phyloP scores from a whole-genome alignment of 2,329 filamentous ascomycete species.

The Elsinoe ampelina region DNA sequence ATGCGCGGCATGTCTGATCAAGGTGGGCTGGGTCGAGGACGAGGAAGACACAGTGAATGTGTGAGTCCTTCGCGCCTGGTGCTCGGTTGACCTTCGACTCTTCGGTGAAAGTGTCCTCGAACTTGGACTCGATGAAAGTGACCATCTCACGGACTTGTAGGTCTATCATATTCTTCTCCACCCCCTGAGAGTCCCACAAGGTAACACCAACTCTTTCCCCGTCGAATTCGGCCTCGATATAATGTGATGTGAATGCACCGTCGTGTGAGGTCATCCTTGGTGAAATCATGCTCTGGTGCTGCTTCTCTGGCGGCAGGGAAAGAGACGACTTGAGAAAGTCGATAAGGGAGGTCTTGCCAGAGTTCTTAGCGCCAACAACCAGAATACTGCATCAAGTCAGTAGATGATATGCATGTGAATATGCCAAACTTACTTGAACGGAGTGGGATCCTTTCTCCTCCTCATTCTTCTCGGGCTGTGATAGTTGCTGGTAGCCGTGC shows the following conservation, averaged over 20 bases:
- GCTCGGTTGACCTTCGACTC: conserved; percentile 96
- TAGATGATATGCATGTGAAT: not conserved
- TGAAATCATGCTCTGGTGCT: conserved; percentile 26
- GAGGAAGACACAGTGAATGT: conserved; percentile 93
- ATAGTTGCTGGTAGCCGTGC: conserved; percentile 79
- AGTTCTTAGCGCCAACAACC: conserved; percentile 75
- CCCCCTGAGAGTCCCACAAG: conserved; percentile 89
- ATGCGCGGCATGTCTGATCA: conserved; percentile 59
- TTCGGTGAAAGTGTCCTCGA: conserved; percentile 93
- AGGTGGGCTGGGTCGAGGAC: conserved; percentile 80
- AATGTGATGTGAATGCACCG: conserved; percentile 68
- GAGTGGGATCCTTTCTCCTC: conserved; percentile 91
- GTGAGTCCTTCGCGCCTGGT: conserved; percentile 86
- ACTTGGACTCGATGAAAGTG: conserved; percentile 91
- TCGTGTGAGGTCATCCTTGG: conserved; percentile 18
- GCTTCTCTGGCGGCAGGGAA: conserved; percentile 72
- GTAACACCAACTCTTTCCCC: conserved; percentile 85
- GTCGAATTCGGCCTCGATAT: conserved; percentile 89
- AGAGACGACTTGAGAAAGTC: conserved; percentile 87
- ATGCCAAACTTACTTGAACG: conserved; percentile 75
- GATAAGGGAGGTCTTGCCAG: conserved; percentile 93
- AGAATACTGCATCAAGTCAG: conserved; percentile 55
- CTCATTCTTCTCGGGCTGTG: conserved; percentile 88
- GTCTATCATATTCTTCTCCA: conserved; percentile 92
- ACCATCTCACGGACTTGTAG: conserved; percentile 87